Percentiles rank a stretch among this genome's conserved stretches.
Conservation (phyloP, 2,329 filamentous ascomycete species). For the Botryotinia convoluta region DNA sequence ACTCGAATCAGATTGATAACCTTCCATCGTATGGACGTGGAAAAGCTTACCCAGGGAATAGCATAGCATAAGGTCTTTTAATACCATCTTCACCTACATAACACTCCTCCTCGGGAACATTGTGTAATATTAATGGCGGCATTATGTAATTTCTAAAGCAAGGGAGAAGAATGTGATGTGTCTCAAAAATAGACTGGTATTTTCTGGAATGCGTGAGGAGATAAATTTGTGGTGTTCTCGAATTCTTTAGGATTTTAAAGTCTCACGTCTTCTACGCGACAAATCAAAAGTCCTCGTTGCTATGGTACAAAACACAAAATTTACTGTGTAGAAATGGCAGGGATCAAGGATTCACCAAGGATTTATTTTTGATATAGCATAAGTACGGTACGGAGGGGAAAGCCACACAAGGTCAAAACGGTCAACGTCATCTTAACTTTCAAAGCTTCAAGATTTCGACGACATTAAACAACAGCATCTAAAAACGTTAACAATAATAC, state of each 20-base stretch:
- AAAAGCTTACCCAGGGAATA: conserved; percentile 57
- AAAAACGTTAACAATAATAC: neutral
- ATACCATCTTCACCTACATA: conserved; percentile 65
- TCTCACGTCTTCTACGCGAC: conserved; percentile 20
- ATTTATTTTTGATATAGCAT: neutral
- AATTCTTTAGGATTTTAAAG: conserved; percentile 5
- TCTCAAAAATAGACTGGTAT: conserved; percentile 1
- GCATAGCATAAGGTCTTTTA: conserved; percentile 64
- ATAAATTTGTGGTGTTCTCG: neutral
- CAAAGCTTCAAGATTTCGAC: neutral
- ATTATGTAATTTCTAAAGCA: conserved; percentile 41
- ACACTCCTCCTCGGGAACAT: conserved; percentile 66
- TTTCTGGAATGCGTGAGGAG: conserved; percentile 11
- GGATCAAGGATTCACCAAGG: conserved; percentile 9
- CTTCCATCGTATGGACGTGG: conserved; percentile 13
- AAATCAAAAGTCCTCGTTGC: conserved; percentile 8
- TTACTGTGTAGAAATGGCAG: conserved; percentile 1
- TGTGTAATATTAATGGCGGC: conserved; percentile 65
- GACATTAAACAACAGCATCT: neutral
- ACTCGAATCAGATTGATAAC: conserved; percentile 24
- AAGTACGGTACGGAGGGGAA: conserved; percentile 3
- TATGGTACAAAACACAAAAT: conserved; percentile 6
- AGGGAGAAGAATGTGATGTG: conserved; percentile 20
- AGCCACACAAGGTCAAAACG: neutral
- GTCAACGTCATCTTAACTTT: conserved; percentile 8